Conservation (phyloP, 2,329 filamentous ascomycete genomes). For the Fusarium protoensiforme region DNA sequence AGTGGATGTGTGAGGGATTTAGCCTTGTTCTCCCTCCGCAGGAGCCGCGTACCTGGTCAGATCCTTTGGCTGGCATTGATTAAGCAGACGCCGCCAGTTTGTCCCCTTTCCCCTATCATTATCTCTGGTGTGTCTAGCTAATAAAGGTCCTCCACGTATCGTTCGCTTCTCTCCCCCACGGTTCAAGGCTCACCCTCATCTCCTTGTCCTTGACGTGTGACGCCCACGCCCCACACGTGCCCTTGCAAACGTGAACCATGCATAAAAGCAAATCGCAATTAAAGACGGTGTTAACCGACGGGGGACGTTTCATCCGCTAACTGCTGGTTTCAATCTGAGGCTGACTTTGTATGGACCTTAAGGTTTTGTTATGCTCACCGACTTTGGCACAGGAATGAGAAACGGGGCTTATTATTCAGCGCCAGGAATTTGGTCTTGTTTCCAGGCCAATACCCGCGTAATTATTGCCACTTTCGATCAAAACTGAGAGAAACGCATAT, state of each 20-base stretch:
- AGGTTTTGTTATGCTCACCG: not conserved
- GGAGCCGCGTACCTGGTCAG: not conserved
- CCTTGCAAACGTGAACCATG: not conserved
- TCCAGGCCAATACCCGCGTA: not conserved
- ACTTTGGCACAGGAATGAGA: not conserved
- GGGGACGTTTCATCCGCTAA: not conserved
- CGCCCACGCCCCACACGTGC: not conserved
- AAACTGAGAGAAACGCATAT: not conserved
- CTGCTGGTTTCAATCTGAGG: not conserved
- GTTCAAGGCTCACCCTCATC: not conserved
- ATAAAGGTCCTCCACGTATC: not conserved
- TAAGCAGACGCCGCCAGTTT: not conserved
- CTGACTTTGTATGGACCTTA: not conserved
- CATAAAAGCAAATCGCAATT: constrained; percentile 7
- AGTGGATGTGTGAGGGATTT: constrained; percentile 24
- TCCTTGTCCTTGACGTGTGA: not conserved
- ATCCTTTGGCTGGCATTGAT: not conserved
- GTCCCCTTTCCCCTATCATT: not conserved
- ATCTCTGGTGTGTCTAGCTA: not conserved
- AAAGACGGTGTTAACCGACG: not conserved
- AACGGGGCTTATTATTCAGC: not conserved
- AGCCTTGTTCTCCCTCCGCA: constrained; percentile 10
- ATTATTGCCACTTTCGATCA: not conserved
- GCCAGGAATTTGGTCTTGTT: not conserved
- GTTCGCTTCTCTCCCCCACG: not conserved